These are phyloP conservation scores for Actinomortierella ambigua DNA, from an alignment of 371 early-diverging fungal species.

Conservation along the genomic window DNA sequence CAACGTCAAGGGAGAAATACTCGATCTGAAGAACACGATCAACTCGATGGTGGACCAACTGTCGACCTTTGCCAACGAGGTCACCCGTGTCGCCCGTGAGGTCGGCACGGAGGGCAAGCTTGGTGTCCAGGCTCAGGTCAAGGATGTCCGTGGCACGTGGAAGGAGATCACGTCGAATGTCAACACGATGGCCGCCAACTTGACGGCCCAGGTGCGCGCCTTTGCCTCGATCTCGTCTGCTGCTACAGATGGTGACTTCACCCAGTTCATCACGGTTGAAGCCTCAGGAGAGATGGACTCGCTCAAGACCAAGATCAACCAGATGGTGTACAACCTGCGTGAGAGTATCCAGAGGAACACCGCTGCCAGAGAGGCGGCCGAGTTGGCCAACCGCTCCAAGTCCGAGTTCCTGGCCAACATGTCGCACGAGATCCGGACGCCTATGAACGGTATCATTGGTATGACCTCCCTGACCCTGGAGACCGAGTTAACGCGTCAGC, in stretches of 20 bases:
- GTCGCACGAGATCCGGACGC: slow-evolving; percentile 74
- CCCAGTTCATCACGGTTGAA: slow-evolving; percentile 56
- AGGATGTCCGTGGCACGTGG: slow-evolving; percentile 56
- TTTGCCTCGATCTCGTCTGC: slow-evolving; percentile 69
- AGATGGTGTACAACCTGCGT: slow-evolving; percentile 51
- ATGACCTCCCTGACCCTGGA: slow-evolving; percentile 71
- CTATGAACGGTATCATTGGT: slow-evolving; percentile 82
- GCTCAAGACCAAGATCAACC: slow-evolving; percentile 51
- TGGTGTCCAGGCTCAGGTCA: slow-evolving; percentile 55
- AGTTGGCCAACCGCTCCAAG: slow-evolving; percentile 75
- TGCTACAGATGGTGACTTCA: slow-evolving; percentile 72
- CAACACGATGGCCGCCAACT: slow-evolving; percentile 60
- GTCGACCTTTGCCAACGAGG: slow-evolving; percentile 53
- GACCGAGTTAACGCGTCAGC: slow-evolving; percentile 72
- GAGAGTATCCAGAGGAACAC: slow-evolving; percentile 75
- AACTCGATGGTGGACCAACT: slow-evolving; percentile 69
- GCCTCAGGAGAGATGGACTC: slow-evolving; percentile 53
- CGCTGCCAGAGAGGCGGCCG: slow-evolving; percentile 74
- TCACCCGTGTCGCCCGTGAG: slow-evolving; percentile 51
- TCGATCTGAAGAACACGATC: slow-evolving; percentile 58
- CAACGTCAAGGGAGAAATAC: slow-evolving; percentile 37
- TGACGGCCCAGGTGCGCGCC: slow-evolving; percentile 70
- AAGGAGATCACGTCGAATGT: slow-evolving; percentile 59
- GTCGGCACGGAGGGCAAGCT: slow-evolving; percentile 55
- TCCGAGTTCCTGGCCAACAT: slow-evolving; percentile 80